Conservation (phyloP, 305 asterid genomes). For the Euphrasia arctica region DNA sequence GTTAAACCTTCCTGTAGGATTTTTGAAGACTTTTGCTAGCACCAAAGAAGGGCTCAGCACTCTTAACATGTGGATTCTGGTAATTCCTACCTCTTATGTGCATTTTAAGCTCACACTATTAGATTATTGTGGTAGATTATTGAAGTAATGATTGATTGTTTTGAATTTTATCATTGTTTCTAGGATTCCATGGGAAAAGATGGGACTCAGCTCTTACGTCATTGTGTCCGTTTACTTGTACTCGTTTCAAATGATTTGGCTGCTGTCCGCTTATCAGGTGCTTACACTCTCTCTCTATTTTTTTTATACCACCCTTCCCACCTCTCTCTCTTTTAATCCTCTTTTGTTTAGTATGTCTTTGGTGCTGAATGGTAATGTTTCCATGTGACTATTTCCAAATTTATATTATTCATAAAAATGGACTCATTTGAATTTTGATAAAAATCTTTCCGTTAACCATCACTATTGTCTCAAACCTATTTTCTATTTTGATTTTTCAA, state of each 20-base stretch:
- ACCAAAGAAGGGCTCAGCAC: conserved; percentile 80
- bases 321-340: conserved; percentile 13
- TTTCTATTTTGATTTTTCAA: too few relatives aligned
- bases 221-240: conserved; percentile 94
- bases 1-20: conserved; percentile 79
- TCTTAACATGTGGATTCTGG: conserved; percentile 97
- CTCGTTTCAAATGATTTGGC: conserved; percentile 86
- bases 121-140: conserved; percentile 19
- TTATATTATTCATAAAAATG: too few relatives aligned
- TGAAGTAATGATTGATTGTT: too few relatives aligned
- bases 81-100: conserved; percentile 29
- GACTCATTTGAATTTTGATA: too few relatives aligned
- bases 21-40: conserved; percentile 91
- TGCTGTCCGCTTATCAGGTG: conserved; percentile 96
- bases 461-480: too few relatives aligned
- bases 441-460: too few relatives aligned
- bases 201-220: conserved; percentile 99
- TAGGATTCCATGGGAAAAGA: conserved; percentile 99
- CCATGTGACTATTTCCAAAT: background rate
- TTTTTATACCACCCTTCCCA: conserved; percentile 1
- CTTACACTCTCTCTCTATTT: conserved; percentile 20
- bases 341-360: conserved; percentile 19
- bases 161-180: too few relatives aligned
- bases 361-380: background rate
- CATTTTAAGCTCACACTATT: conserved; percentile 19